These are phyloP conservation scores for Gossypium herbaceum DNA, from an alignment of 345 rosid genomes.

Conservation along the genomic window DNA sequence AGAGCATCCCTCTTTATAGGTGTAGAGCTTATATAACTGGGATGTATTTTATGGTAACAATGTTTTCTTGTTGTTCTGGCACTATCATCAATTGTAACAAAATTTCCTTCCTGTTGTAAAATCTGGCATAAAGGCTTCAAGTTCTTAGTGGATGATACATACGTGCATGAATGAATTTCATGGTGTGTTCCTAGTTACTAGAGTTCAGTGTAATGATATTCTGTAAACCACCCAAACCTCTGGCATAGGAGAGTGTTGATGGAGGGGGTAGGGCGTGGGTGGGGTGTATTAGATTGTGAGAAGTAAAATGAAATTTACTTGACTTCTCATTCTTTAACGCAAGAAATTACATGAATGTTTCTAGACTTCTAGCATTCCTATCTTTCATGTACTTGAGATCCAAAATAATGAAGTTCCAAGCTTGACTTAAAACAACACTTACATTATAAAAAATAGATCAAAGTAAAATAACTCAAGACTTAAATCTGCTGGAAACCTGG, in stretches of 20 bases:
- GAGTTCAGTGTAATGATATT: neutral
- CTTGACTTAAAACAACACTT: neutral
- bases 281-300: neutral
- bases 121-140: neutral
- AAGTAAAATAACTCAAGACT: neutral
- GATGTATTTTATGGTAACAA: neutral
- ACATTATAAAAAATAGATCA: neutral
- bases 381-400: neutral
- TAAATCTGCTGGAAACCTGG: neutral
- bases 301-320: neutral
- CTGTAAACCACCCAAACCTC: neutral
- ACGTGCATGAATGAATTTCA: constrained; percentile 1
- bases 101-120: neutral
- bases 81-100: neutral
- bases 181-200: neutral
- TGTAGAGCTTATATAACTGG: neutral
- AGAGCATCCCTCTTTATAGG: neutral
- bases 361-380: neutral
- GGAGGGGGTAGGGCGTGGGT: neutral
- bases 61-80: neutral
- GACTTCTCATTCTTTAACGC: neutral
- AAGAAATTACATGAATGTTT: neutral
- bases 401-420: neutral
- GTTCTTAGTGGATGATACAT: neutral
- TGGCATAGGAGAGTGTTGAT: neutral